Evolutionary conservation across 1,284 basidiomycete species (phyloP).

Genomic region (Rhodotorula sp.): DNA sequence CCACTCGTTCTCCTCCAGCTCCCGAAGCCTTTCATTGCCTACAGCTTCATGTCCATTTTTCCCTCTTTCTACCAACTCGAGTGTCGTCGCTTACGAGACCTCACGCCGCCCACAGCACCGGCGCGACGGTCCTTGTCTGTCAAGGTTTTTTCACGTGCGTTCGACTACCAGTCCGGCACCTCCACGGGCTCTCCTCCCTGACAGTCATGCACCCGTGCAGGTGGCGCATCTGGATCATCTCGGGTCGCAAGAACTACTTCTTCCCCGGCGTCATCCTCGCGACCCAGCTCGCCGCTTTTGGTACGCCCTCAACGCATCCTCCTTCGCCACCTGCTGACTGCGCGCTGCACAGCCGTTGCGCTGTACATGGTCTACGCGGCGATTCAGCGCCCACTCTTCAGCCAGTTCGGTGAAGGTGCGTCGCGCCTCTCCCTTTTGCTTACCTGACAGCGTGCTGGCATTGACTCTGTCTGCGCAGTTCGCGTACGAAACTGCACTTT

Average conservation of each 20-base stretch:
- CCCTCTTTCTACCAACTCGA: background rate
- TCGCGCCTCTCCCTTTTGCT: too few relatives aligned
- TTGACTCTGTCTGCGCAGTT: too few relatives aligned
- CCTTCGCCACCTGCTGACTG: too few relatives aligned
- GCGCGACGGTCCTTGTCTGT: background rate
- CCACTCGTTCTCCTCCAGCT: background rate
- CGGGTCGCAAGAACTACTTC: background rate
- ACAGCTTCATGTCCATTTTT: background rate
- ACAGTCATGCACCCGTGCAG: background rate
- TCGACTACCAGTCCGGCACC: background rate
- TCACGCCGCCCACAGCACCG: background rate
- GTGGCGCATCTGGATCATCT: conserved; percentile 10
- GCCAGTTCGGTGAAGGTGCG: conserved; percentile 1
- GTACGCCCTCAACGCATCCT: background rate
- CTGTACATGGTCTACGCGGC: background rate
- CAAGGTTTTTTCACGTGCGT: conserved; percentile 2
- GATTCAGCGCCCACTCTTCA: background rate
- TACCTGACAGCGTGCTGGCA: too few relatives aligned
- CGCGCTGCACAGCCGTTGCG: background rate
- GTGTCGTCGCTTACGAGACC: background rate
- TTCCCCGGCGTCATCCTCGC: background rate
- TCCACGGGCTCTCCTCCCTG: background rate
- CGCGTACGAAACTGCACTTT: too few relatives aligned
- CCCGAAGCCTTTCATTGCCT: background rate
- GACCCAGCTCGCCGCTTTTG: background rate